A percentile compares a stretch with the other conserved stretches of the same genome.
Evolutionary conservation across 2,329 filamentous ascomycete species (phyloP).

Genomic region (Sporothrix schenckii): DNA sequence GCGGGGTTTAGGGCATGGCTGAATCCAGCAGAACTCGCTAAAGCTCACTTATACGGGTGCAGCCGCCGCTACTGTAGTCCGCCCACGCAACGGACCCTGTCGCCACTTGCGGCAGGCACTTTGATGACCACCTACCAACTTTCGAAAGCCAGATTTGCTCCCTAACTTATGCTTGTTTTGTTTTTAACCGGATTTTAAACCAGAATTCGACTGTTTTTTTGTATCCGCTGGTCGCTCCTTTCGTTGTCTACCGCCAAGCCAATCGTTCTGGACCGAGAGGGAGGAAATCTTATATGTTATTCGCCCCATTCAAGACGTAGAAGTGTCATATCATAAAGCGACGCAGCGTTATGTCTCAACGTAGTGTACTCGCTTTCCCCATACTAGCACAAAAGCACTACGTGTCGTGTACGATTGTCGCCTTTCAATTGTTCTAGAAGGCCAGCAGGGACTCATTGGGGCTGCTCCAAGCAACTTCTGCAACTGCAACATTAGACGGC

Average conservation of each 20-base stretch:
- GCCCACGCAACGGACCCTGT: neutral
- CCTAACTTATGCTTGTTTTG: neutral
- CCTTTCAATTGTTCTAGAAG: neutral
- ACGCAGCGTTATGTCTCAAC: neutral
- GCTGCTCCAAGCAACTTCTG: neutral
- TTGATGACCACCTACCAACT: neutral
- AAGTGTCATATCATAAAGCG: too few relatives aligned
- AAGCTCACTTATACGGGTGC: neutral
- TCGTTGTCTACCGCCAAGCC: neutral
- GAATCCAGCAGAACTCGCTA: neutral
- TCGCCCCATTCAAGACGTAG: too few relatives aligned
- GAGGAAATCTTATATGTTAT: neutral
- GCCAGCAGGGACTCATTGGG: neutral
- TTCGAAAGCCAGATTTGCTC: neutral
- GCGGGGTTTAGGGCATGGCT: neutral
- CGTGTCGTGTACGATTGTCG: too few relatives aligned
- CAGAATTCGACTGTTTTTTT: neutral
- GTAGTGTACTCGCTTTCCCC: too few relatives aligned
- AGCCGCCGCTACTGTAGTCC: constrained; percentile 8
- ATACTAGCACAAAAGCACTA: neutral
- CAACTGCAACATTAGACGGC: constrained; percentile 4
- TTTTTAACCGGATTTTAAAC: neutral
- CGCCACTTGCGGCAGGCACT: neutral
- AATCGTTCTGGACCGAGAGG: neutral
- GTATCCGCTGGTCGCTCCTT: neutral